Percentiles rank a stretch among this genome's conserved stretches.
Conservation (phyloP, 2,329 filamentous ascomycete species). For the Balansia obtecta region DNA sequence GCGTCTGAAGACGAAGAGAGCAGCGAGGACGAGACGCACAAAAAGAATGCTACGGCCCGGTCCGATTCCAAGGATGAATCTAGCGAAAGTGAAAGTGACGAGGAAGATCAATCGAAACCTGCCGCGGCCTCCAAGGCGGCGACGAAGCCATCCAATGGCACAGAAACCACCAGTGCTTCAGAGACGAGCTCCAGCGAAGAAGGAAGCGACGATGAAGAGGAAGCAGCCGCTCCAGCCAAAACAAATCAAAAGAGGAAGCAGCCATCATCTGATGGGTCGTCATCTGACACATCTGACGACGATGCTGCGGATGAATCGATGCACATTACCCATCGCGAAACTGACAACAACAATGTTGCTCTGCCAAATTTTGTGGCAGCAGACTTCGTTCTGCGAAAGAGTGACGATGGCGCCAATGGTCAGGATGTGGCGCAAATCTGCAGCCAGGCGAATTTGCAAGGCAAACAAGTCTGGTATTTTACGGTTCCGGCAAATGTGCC, state of each 20-base stretch:
- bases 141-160: constrained; percentile 10
- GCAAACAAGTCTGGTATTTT: constrained; percentile 74
- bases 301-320: constrained; percentile 27
- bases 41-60: constrained; percentile 8
- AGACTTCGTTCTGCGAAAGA: constrained; percentile 41
- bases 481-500: constrained; percentile 58
- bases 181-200: constrained; percentile 14
- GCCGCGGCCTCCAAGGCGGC: constrained; percentile 10
- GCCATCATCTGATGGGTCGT: constrained; percentile 5
- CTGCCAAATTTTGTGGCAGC: constrained; percentile 34
- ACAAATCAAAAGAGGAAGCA: background rate
- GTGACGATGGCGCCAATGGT: constrained; percentile 23
- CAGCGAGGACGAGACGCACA: constrained; percentile 7
- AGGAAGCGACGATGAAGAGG: constrained; percentile 13
- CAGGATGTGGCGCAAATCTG: constrained; percentile 42
- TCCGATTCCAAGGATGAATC: background rate
- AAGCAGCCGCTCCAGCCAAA: background rate
- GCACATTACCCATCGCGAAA: constrained; percentile 22
- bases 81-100: constrained; percentile 16
- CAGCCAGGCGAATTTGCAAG: constrained; percentile 43
- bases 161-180: constrained; percentile 4
- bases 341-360: constrained; percentile 21
- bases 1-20: constrained; percentile 13
- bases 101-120: constrained; percentile 1
- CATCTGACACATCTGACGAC: constrained; percentile 12